Evolutionary conservation across 345 rosid species (phyloP).

Genomic region (Pugionium dolabratum): DNA sequence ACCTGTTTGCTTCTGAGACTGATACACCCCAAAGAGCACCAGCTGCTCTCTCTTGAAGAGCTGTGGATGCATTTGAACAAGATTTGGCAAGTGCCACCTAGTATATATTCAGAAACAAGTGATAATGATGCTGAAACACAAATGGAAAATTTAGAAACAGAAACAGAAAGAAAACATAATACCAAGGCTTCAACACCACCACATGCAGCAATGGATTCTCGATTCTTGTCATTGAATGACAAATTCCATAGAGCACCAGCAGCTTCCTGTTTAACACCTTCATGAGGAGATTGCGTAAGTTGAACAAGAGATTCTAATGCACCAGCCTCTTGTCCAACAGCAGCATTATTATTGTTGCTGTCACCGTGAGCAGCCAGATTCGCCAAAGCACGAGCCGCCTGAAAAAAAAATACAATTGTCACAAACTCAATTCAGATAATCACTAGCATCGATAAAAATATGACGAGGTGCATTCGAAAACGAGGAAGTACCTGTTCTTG

Average conservation of each 20-base stretch:
- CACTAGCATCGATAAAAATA: background rate
- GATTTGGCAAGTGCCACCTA: slow-evolving; percentile 86
- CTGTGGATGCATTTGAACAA: slow-evolving; percentile 69
- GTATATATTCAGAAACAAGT: slow-evolving; percentile 33
- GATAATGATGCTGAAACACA: slow-evolving; percentile 20
- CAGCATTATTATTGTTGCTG: slow-evolving; percentile 77
- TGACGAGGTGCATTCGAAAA: background rate
- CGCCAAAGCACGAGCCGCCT: slow-evolving; percentile 95
- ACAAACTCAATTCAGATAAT: slow-evolving; percentile 10
- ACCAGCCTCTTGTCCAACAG: slow-evolving; percentile 84
- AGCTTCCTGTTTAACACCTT: slow-evolving; percentile 91
- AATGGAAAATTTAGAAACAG: background rate
- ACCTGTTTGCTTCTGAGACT: slow-evolving; percentile 87
- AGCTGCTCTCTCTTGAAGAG: slow-evolving; percentile 94
- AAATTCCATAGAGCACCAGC: slow-evolving; percentile 87
- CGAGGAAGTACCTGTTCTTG: slow-evolving; percentile 60
- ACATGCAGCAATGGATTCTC: slow-evolving; percentile 74
- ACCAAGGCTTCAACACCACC: slow-evolving; percentile 90
- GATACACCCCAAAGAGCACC: slow-evolving; percentile 98
- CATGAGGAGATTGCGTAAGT: slow-evolving; percentile 74
- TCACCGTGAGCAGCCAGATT: slow-evolving; percentile 96
- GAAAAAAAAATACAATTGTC: background rate
- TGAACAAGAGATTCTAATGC: slow-evolving; percentile 84
- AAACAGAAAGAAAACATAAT: slow-evolving; percentile 21
- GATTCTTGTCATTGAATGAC: slow-evolving; percentile 68